These are phyloP conservation scores for Castanospermum australe DNA, from an alignment of 306 rosid genomes.

Conservation along the genomic window DNA sequence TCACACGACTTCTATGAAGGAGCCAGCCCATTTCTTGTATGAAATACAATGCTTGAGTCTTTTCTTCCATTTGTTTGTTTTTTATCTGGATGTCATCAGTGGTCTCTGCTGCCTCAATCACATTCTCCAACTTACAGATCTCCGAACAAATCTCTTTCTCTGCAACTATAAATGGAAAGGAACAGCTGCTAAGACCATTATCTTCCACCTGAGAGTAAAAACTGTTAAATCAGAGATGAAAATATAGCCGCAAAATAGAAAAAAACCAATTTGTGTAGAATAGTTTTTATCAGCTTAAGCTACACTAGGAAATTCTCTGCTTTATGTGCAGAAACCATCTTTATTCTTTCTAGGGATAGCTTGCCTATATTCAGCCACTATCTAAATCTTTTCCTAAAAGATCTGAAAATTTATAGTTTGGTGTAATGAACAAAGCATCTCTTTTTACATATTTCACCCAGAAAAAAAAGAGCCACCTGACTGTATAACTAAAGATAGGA, in stretches of 20 bases:
- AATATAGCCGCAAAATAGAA: conserved; percentile 2
- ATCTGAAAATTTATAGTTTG: background rate
- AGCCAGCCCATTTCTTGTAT: conserved; percentile 95
- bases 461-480: background rate
- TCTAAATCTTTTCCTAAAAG: background rate
- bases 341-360: conserved; percentile 7
- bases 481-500: background rate
- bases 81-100: conserved; percentile 35
- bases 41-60: conserved; percentile 71
- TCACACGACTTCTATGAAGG: conserved; percentile 67
- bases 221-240: conserved; percentile 24
- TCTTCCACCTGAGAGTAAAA: conserved; percentile 73
- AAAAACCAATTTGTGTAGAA: background rate
- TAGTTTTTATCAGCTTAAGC: conserved; percentile 4
- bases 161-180: conserved; percentile 87
- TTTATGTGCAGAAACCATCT: background rate
- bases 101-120: conserved; percentile 54
- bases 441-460: background rate
- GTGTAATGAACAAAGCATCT: background rate
- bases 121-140: conserved; percentile 67
- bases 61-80: conserved; percentile 50
- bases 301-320: conserved; percentile 1
- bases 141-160: conserved; percentile 87
- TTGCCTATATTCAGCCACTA: background rate
- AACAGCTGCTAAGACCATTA: conserved; percentile 77